phyloP scores from a whole-genome alignment of 495 filamentous ascomycete genomes.

The Bryoglossum gracile region DNA sequence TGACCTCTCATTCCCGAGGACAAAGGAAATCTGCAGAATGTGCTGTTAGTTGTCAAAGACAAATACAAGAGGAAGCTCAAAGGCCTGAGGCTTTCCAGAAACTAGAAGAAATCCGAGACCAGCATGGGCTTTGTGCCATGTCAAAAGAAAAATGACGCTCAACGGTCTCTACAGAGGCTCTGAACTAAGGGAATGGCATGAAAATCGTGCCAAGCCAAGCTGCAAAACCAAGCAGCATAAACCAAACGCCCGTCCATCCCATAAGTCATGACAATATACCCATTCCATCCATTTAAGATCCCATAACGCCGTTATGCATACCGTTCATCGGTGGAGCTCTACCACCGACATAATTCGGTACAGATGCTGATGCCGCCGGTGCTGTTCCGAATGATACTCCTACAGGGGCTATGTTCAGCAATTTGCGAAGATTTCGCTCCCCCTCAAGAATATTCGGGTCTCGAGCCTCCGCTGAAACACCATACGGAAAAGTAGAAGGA shows the following conservation, averaged over 20 bases:
- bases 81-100: background rate
- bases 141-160: too few species aligned
- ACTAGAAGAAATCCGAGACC: too few species aligned
- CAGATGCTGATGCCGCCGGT: constrained; percentile 11
- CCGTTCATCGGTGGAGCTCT: constrained; percentile 20
- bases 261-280: constrained; percentile 6
- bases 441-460: constrained; percentile 34
- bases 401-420: constrained; percentile 35
- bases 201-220: background rate
- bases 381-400: constrained; percentile 6
- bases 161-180: too few species aligned
- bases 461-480: constrained; percentile 17
- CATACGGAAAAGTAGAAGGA: constrained; percentile 4
- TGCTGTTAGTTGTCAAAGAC: constrained; percentile 16
- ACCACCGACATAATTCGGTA: constrained; percentile 21
- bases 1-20: background rate
- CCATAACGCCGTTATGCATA: constrained; percentile 23
- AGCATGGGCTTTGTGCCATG: too few species aligned
- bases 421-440: constrained; percentile 43
- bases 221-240: background rate
- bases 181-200: too few species aligned
- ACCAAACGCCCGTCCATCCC: constrained; percentile 15
- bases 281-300: constrained; percentile 14
- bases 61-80: constrained; percentile 5
- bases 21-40: constrained; percentile 24